phyloP scores from a whole-genome alignment of 2,329 filamentous ascomycete genomes.

The Ilyonectria mors-panacis region DNA sequence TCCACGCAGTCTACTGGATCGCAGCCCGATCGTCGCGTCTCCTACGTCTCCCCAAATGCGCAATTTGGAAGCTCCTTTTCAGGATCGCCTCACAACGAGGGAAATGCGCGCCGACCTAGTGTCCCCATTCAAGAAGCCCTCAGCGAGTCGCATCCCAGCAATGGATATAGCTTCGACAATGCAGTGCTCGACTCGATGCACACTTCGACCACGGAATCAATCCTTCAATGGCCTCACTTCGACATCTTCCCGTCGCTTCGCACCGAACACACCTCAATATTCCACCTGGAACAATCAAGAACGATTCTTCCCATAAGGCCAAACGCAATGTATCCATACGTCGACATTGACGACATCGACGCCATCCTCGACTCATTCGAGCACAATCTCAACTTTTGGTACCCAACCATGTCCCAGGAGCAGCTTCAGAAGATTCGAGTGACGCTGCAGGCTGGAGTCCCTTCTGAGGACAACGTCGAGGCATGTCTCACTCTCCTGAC shows the following conservation, averaged over 20 bases:
- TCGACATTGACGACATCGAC: slow-evolving; percentile 58
- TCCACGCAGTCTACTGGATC: slow-evolving; percentile 27
- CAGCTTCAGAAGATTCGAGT: slow-evolving; percentile 54
- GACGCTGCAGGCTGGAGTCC: slow-evolving; percentile 52
- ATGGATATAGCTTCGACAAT: slow-evolving; percentile 57
- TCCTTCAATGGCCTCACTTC: slow-evolving; percentile 68
- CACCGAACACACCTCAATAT: slow-evolving; percentile 61
- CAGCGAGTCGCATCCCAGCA: slow-evolving; percentile 39
- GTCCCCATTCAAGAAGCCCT: slow-evolving; percentile 44
- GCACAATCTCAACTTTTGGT: slow-evolving; percentile 66
- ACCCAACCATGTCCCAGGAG: slow-evolving; percentile 62
- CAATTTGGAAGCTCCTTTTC: slow-evolving; percentile 42
- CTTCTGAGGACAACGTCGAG: slow-evolving; percentile 55
- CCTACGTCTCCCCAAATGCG: slow-evolving; percentile 38
- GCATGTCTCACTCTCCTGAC: slow-evolving; percentile 62
- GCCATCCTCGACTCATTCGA: slow-evolving; percentile 61
- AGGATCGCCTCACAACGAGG: slow-evolving; percentile 40
- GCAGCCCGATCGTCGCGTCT: slow-evolving; percentile 26
- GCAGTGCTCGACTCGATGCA: slow-evolving; percentile 66
- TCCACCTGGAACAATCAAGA: slow-evolving; percentile 62
- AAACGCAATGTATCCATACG: slow-evolving; percentile 59
- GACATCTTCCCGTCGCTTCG: slow-evolving; percentile 60
- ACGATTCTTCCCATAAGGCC: slow-evolving; percentile 52
- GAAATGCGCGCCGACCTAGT: slow-evolving; percentile 41
- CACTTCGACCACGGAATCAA: slow-evolving; percentile 65